A percentile compares a stretch with the other conserved stretches of the same genome.
These are phyloP conservation scores for Fusarium agapanthi DNA, from an alignment of 2,329 filamentous ascomycete species.

Conservation along the genomic window DNA sequence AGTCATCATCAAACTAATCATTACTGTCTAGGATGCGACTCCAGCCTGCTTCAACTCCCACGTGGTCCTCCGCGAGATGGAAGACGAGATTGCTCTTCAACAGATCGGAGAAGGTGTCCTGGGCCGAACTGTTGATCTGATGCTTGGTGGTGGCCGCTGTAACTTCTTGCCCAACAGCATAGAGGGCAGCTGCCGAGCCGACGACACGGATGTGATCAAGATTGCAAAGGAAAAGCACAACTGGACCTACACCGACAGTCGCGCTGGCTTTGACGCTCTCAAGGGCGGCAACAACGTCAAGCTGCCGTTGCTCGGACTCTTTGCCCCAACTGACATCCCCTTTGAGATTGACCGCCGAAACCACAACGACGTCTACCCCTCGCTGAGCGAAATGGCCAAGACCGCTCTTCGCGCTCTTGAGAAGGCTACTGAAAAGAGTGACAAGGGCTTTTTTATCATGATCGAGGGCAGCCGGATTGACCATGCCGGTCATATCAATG, in stretches of 20 bases:
- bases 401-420: slow-evolving; percentile 83
- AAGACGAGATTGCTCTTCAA: slow-evolving; percentile 91
- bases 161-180: slow-evolving; percentile 89
- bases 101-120: slow-evolving; percentile 89
- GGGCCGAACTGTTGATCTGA: slow-evolving; percentile 87
- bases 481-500: slow-evolving; percentile 88
- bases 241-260: slow-evolving; percentile 80
- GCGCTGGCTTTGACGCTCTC: slow-evolving; percentile 79
- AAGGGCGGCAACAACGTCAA: slow-evolving; percentile 71
- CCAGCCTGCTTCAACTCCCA: slow-evolving; percentile 95
- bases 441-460: slow-evolving; percentile 98
- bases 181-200: slow-evolving; percentile 80
- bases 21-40: slow-evolving; percentile 85
- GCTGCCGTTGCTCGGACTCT: slow-evolving; percentile 87
- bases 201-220: slow-evolving; percentile 78
- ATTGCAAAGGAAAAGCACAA: slow-evolving; percentile 78
- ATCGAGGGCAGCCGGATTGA: slow-evolving; percentile 97
- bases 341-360: slow-evolving; percentile 91
- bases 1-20: not conserved
- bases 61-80: slow-evolving; percentile 79
- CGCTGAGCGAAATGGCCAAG: slow-evolving; percentile 88
- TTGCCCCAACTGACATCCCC: slow-evolving; percentile 83
- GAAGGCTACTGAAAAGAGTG: slow-evolving; percentile 81
- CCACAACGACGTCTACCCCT: slow-evolving; percentile 83
- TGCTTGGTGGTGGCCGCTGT: slow-evolving; percentile 92